These are phyloP conservation scores for Phytophthora pluvialis DNA, from an alignment of 352 stramenopile genomes.

Conservation along the genomic window DNA sequence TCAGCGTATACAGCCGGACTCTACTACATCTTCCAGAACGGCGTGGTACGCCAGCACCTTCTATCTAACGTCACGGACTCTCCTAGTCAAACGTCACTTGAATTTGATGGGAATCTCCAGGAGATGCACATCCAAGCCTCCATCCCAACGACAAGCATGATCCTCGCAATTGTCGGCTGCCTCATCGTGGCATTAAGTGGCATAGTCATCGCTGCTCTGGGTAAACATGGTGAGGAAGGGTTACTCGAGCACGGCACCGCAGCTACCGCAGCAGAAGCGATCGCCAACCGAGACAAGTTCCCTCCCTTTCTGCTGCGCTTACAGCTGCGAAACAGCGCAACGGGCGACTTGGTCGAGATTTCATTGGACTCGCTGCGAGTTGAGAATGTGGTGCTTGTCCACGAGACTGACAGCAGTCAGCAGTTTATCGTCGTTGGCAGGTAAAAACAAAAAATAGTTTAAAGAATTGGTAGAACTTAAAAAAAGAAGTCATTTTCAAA, in stretches of 20 bases:
- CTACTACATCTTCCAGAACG: conserved; percentile 51
- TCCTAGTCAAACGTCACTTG: neutral
- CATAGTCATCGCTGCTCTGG: neutral
- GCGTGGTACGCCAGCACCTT: conserved; percentile 10
- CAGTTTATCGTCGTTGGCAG: conserved; percentile 2
- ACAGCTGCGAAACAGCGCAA: conserved; percentile 6
- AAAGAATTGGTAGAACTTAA: too few species aligned
- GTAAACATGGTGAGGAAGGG: neutral
- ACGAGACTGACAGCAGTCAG: neutral
- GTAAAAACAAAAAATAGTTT: too few species aligned
- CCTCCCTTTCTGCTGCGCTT: conserved; percentile 14
- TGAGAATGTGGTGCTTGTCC: conserved; percentile 2
- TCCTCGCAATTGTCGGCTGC: conserved; percentile 9
- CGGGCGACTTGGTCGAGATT: neutral
- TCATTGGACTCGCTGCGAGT: conserved; percentile 3
- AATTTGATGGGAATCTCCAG: conserved; percentile 18
- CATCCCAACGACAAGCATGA: conserved; percentile 13
- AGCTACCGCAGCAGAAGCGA: conserved; percentile 5
- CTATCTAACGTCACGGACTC: neutral
- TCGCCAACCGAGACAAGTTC: conserved; percentile 15
- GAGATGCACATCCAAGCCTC: conserved; percentile 23
- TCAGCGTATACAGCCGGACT: conserved; percentile 40
- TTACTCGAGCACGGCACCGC: conserved; percentile 2
- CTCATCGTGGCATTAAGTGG: neutral
- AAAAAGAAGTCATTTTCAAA: too few species aligned